Evolutionary conservation across 495 filamentous ascomycete species (phyloP).

Genomic region (Bacidia rubella): DNA sequence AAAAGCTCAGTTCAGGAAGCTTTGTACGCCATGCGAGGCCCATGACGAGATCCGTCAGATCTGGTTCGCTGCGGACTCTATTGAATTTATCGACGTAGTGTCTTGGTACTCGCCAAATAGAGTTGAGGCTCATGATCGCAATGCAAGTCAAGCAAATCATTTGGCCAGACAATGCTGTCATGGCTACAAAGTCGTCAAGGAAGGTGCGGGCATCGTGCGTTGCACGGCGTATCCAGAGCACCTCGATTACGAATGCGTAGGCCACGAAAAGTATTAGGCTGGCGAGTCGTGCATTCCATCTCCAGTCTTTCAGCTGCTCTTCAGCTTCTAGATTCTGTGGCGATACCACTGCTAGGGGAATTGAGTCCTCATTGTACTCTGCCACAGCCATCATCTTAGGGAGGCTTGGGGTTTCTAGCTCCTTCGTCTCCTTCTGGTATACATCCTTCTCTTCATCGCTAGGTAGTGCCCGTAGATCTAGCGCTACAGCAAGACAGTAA

Average conservation of each 20-base stretch:
- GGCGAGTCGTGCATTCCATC: neutral
- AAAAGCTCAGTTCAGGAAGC: neutral
- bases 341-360: neutral
- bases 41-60: neutral
- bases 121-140: neutral
- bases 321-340: neutral
- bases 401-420: neutral
- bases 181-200: neutral
- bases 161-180: neutral
- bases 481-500: neutral
- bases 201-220: neutral
- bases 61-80: neutral
- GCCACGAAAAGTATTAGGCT: neutral
- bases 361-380: neutral
- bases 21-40: neutral
- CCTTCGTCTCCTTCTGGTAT: neutral
- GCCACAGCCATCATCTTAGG: neutral
- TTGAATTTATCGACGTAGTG: conserved; percentile 1
- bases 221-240: neutral
- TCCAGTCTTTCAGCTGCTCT: neutral
- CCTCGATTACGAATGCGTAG: neutral
- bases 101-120: neutral
- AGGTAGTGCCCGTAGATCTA: neutral
- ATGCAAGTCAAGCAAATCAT: neutral
- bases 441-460: neutral